Base-by-base conservation (phyloP, 345 rosid genomes). In the Corymbia maculata region DNA sequence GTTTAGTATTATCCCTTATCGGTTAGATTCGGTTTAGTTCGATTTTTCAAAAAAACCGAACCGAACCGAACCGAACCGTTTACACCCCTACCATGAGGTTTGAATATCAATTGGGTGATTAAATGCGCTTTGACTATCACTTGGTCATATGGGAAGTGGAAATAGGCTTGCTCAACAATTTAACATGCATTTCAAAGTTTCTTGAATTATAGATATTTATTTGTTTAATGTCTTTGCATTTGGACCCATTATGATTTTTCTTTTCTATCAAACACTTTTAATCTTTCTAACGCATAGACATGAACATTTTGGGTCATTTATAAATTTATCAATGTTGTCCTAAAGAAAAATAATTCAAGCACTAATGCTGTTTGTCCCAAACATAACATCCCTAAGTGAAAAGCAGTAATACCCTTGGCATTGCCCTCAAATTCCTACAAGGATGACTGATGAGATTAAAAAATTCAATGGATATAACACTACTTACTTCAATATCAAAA, bases 131-230 rank as follows among this genome's bases (percentile, higher is more conserved):
- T 1, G 24, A 55, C 21, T 22, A 55, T 55, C 61, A 55, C 2
- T 55, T 55, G 28, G 61, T 22, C 13, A 1, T 55, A 22, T 12
- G 0, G 1, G 28, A 55, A 55, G 61, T 22, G 0, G 4, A 75
- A 36, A 75, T 42, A 42, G 28, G 13, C 47, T 70, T 0, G 42
- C 45, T 45, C 45, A 70, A 70, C 32, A 16, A 10, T 5, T 19
- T 75, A 19, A 13, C 14, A 19, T 42, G 49, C 42, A 26, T 10
- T 75, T 75, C 3, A 14, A 10, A 75, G 4, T 75, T 75, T 75
- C 14, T 75, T n/a, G 19, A 64, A n/a, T 32, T 64, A 14, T 6
- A 36, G 49, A 75, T 75, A 42, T 19, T 42, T 1, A 9, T 75
- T 16, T 24, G 4, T 19, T 70, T 70, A 36, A 17, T 6, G 49